These are phyloP conservation scores for Thermochaetoides thermophila DNA, from an alignment of 495 filamentous ascomycete genomes.

Conservation along the genomic window DNA sequence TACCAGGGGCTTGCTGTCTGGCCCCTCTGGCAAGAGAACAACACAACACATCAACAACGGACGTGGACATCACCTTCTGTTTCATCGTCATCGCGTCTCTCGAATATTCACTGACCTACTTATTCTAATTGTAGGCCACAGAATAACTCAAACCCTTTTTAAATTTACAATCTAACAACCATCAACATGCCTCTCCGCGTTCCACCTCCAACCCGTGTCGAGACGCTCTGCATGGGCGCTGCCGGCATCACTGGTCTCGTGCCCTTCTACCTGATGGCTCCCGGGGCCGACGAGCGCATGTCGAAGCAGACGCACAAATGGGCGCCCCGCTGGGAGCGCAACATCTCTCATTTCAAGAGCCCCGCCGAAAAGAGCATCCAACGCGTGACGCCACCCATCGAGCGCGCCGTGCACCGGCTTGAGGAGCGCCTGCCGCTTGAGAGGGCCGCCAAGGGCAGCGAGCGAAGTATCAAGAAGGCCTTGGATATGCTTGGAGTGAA, in stretches of 20 bases:
- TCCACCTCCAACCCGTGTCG: conserved; percentile 23
- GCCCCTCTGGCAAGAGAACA: too few relatives aligned
- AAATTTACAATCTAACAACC: conserved; percentile 2
- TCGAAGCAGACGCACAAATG: conserved; percentile 28
- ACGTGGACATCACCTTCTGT: too few relatives aligned
- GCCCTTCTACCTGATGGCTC: conserved; percentile 33
- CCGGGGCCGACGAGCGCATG: conserved; percentile 31
- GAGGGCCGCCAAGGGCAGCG: conserved; percentile 27
- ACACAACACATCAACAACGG: too few relatives aligned
- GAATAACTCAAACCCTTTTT: not conserved
- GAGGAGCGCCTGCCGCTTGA: conserved; percentile 29
- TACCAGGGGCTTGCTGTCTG: too few relatives aligned
- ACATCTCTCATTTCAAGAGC: conserved; percentile 29
- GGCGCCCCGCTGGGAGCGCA: conserved; percentile 37
- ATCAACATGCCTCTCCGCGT: conserved; percentile 33
- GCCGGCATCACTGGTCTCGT: conserved; percentile 30
- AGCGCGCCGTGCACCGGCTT: conserved; percentile 24
- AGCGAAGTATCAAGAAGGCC: conserved; percentile 26
- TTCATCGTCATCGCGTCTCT: too few relatives aligned
- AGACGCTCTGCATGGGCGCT: conserved; percentile 28
- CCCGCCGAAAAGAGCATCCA: conserved; percentile 29
- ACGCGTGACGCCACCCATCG: conserved; percentile 25
- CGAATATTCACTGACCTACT: too few relatives aligned
- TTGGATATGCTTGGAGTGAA: conserved; percentile 18
- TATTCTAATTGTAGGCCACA: too few relatives aligned